phyloP scores from a whole-genome alignment of 352 stramenopile genomes.

The Lagenidium giganteum region DNA sequence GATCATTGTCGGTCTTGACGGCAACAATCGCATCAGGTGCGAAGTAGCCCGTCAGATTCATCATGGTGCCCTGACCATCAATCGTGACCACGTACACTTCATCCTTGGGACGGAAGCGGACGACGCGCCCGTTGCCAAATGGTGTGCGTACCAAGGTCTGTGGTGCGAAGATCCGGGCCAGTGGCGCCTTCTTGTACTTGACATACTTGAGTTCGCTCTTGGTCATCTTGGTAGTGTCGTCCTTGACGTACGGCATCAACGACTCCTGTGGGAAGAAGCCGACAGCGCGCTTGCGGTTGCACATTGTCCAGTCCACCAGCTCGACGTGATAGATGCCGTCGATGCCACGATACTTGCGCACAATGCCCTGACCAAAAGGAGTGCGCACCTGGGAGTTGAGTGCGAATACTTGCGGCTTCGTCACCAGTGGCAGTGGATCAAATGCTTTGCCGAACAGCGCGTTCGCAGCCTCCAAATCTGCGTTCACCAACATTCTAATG shows the following conservation, averaged over 20 bases:
- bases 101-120: conserved; percentile 60
- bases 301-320: conserved; percentile 53
- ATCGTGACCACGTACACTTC: conserved; percentile 68
- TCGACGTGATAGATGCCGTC: conserved; percentile 85
- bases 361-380: conserved; percentile 55
- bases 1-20: conserved; percentile 25
- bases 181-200: conserved; percentile 37
- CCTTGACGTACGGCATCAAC: conserved; percentile 30
- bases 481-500: conserved; percentile 58
- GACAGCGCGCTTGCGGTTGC: conserved; percentile 28
- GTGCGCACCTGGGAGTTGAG: conserved; percentile 57
- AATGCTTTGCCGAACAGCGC: too few relatives aligned
- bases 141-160: conserved; percentile 67
- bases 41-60: conserved; percentile 46
- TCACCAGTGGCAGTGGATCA: conserved; percentile 40
- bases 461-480: conserved; percentile 60
- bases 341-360: conserved; percentile 59
- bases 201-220: conserved; percentile 56
- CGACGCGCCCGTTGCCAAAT: conserved; percentile 65
- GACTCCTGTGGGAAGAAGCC: conserved; percentile 59
- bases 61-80: conserved; percentile 24
- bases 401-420: conserved; percentile 60
- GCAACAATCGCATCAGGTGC: conserved; percentile 39
- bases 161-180: conserved; percentile 33
- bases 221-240: conserved; percentile 26